Evolutionary conservation across 495 filamentous ascomycete genomes (phyloP), one percentile per base, ranked within the genome.

Genomic region (Xylaria acuta): DNA sequence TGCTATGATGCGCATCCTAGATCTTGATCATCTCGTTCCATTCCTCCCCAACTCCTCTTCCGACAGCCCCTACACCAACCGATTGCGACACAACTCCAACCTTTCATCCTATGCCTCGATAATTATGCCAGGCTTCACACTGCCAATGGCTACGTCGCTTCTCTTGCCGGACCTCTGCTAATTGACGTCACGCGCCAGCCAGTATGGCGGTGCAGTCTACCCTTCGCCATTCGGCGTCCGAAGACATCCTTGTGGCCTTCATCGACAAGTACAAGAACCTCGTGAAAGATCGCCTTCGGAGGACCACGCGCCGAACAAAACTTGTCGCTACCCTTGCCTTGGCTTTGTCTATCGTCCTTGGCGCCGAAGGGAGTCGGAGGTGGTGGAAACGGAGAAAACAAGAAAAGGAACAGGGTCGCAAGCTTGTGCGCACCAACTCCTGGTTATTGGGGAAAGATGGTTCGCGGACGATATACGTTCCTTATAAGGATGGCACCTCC

Each of bases 361-460:
- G 90, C 51, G 91, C 90, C 47, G 93, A 93, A 84, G 93, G 93
- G 68, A 88, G 90, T 51, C 90, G 90, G 74, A 88, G 87, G 71
- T 92, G 91, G 88, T 92, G 92, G 83, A 89, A 86, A 59, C 86
- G 84, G 67, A 85, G 89, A 69, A 89, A 87, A 51, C 91, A 86
- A 71, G 96, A 97, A 80, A 90, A 88, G 77, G 94, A 94, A 66
- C 89, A 91, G 70, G 94, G 94, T 9, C 87, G 88, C 69, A 89
- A 90, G 56, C 84, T 99, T 56, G 81, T 98, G 49, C 91, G 97
- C 59, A 90, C 93, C 53, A 99, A 99, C 81, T 98, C 95, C 16
- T 97, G 94, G 69, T 85, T 98, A 66, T 87, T 91, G 73, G 93
- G 94, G 68, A 97, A 97, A 82, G 96, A 98, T 85, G 97, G 97